Evolutionary conservation across 1,284 basidiomycete species (phyloP).

Genomic region (Tremellales sp.): DNA sequence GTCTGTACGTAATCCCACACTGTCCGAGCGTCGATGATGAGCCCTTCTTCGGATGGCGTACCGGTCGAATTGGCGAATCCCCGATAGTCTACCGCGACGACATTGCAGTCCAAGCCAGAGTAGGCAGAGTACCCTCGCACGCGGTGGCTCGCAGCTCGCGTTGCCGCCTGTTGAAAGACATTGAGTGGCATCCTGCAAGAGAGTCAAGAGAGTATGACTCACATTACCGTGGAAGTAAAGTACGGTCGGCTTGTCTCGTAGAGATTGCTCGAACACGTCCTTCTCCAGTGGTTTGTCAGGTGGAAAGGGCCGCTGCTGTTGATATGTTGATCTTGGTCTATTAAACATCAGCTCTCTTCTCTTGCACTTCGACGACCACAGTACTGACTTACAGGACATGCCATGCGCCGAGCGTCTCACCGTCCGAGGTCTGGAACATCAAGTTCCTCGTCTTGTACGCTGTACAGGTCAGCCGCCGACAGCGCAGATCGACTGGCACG

Average conservation of each 20-base stretch:
- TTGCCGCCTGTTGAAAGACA: constrained; percentile 26
- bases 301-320: constrained; percentile 13
- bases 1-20: constrained; percentile 58
- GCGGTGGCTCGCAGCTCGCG: constrained; percentile 26
- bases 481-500: neutral
- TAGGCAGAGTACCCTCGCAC: constrained; percentile 30
- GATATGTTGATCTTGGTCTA: constrained; percentile 30
- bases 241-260: constrained; percentile 65
- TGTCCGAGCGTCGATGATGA: constrained; percentile 69
- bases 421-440: constrained; percentile 66
- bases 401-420: constrained; percentile 80
- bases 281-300: constrained; percentile 20
- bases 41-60: constrained; percentile 67
- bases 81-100: constrained; percentile 83
- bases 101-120: constrained; percentile 54
- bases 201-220: too few species aligned
- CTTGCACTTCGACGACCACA: too few species aligned
- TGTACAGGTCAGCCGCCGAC: constrained; percentile 32
- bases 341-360: too few species aligned
- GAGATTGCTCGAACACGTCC: constrained; percentile 50
- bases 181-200: neutral
- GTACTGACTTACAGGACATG: constrained; percentile 61
- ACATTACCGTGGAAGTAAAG: constrained; percentile 89
- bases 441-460: constrained; percentile 77
- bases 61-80: constrained; percentile 87